These are phyloP conservation scores for Ceraceosorus bombacis DNA, from an alignment of 1,284 basidiomycete species.

Conservation along the genomic window DNA sequence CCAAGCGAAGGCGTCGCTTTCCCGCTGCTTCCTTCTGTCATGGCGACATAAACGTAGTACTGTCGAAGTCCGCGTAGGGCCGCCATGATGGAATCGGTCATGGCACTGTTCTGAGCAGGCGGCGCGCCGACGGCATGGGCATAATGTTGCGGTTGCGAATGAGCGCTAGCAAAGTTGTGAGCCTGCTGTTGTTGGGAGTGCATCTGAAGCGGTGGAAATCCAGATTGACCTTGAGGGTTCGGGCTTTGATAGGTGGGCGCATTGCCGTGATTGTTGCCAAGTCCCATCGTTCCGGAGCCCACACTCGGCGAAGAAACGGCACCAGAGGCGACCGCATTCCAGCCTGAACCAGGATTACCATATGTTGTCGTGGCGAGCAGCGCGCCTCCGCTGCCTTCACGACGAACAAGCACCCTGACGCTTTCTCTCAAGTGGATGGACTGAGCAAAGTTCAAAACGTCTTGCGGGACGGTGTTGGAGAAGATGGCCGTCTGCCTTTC, in stretches of 20 bases:
- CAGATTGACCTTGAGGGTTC: background rate
- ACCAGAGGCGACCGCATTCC: background rate
- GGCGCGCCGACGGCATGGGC: constrained; percentile 16
- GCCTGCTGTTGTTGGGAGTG: constrained; percentile 55
- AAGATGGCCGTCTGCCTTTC: constrained; percentile 94
- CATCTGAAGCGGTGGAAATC: background rate
- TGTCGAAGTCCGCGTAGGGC: constrained; percentile 34
- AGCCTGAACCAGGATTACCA: background rate
- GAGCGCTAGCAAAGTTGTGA: too few relatives aligned
- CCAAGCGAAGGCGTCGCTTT: constrained; percentile 67
- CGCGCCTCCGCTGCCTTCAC: constrained; percentile 60
- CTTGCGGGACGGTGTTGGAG: constrained; percentile 86
- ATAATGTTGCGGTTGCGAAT: too few relatives aligned
- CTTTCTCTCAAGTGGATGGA: constrained; percentile 84
- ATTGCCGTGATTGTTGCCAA: background rate
- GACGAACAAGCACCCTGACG: constrained; percentile 85
- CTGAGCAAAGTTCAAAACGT: constrained; percentile 80
- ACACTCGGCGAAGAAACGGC: background rate
- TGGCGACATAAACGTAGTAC: constrained; percentile 42
- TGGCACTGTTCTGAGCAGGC: constrained; percentile 9
- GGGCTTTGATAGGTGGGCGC: background rate
- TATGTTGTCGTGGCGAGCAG: background rate
- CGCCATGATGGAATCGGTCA: constrained; percentile 23
- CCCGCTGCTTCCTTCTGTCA: constrained; percentile 55
- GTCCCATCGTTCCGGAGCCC: background rate